phyloP scores from a whole-genome alignment of 2,329 filamentous ascomycete genomes.

The Calonectria pseudoreteaudii region DNA sequence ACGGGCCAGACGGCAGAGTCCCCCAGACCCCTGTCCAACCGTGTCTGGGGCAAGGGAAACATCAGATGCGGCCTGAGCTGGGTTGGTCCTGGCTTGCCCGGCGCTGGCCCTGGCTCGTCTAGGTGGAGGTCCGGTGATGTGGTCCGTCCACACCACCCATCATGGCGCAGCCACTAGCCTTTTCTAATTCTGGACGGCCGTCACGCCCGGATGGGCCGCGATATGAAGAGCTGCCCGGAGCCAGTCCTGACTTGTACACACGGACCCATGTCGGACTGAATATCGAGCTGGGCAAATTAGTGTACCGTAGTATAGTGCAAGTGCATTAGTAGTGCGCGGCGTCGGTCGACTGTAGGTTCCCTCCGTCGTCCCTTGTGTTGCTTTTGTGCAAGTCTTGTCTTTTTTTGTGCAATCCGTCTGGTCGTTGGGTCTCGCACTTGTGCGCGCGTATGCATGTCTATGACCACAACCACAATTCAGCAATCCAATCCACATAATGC shows the following conservation, averaged over 20 bases:
- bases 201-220: slow-evolving; percentile 45
- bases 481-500: slow-evolving; percentile 19
- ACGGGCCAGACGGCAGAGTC: slow-evolving; percentile 45
- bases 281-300: slow-evolving; percentile 44
- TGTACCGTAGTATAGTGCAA: slow-evolving; percentile 36
- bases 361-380: slow-evolving; percentile 24
- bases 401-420: slow-evolving; percentile 18
- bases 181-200: slow-evolving; percentile 52
- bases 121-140: slow-evolving; percentile 23
- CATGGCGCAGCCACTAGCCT: slow-evolving; percentile 49
- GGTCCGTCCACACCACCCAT: slow-evolving; percentile 43
- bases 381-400: slow-evolving; percentile 23
- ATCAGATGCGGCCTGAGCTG: slow-evolving; percentile 38
- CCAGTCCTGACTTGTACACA: slow-evolving; percentile 33
- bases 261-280: slow-evolving; percentile 45
- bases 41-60: slow-evolving; percentile 48
- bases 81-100: slow-evolving; percentile 34
- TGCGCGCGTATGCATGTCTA: slow-evolving; percentile 24
- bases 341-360: slow-evolving; percentile 9
- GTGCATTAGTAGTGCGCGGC: slow-evolving; percentile 13
- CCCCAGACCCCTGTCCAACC: slow-evolving; percentile 42
- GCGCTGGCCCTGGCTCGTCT: slow-evolving; percentile 31
- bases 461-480: slow-evolving; percentile 21
- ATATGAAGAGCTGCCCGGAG: slow-evolving; percentile 41
- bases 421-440: slow-evolving; percentile 16